Evolutionary conservation across 352 stramenopile species (phyloP).

Genomic region (Phytophthora europaea): DNA sequence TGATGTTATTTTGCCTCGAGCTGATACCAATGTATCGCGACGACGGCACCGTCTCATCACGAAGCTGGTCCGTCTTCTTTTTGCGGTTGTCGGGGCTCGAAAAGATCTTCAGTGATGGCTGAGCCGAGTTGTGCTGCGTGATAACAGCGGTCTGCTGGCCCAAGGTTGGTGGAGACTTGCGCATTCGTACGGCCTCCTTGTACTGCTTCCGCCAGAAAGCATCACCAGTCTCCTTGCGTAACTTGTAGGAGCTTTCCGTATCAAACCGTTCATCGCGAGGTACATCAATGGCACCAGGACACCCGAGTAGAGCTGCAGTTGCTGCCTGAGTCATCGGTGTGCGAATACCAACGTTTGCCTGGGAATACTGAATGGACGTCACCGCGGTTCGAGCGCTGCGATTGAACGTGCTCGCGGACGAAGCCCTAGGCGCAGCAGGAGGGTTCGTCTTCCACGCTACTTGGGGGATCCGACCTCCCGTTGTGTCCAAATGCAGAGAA

Average conservation of each 20-base stretch:
- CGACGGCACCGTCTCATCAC: slow-evolving; percentile 73
- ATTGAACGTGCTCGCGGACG: slow-evolving; percentile 1
- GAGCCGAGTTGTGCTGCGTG: slow-evolving; percentile 8
- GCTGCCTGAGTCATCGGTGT: slow-evolving; percentile 30
- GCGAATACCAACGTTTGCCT: slow-evolving; percentile 29
- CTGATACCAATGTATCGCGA: slow-evolving; percentile 83
- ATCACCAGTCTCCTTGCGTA: slow-evolving; percentile 47
- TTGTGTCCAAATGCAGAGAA: slow-evolving; percentile 33
- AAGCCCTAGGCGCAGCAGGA: slow-evolving; percentile 12
- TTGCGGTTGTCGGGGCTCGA: slow-evolving; percentile 62
- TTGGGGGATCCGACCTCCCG: slow-evolving; percentile 28
- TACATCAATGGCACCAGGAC: slow-evolving; percentile 40
- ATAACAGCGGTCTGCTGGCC: slow-evolving; percentile 11
- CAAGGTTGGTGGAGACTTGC: slow-evolving; percentile 43
- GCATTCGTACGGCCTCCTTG: slow-evolving; percentile 63
- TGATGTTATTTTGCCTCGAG: slow-evolving; percentile 75
- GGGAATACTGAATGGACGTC: slow-evolving; percentile 34
- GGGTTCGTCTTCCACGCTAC: slow-evolving; percentile 36
- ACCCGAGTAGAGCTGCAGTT: slow-evolving; percentile 38
- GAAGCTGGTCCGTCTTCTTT: slow-evolving; percentile 43
- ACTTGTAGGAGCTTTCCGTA: slow-evolving; percentile 56
- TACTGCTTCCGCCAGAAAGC: slow-evolving; percentile 68
- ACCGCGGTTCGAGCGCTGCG: slow-evolving; percentile 18
- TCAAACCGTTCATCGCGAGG: slow-evolving; percentile 63
- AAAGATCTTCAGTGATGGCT: slow-evolving; percentile 80